Percentiles rank a stretch among this genome's conserved stretches.
These are phyloP conservation scores for Trichoderma reesei DNA, from an alignment of 495 filamentous ascomycete species.

Conservation along the genomic window DNA sequence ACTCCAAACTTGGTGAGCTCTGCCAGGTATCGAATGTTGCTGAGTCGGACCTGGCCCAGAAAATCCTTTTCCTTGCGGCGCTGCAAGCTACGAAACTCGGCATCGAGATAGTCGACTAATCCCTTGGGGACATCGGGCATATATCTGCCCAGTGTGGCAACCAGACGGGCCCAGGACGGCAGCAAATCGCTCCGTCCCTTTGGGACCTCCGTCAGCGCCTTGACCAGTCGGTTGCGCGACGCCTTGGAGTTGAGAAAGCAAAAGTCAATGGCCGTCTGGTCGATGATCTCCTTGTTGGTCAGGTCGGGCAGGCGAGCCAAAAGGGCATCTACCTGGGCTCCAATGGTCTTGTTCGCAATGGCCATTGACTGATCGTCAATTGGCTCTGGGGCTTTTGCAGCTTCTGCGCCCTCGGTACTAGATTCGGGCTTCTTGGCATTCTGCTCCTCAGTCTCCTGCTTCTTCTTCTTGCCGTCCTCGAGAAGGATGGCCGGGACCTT, in stretches of 20 bases:
- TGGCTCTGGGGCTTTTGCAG: constrained; percentile 38
- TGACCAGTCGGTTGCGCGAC: constrained; percentile 85
- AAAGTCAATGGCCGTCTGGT: constrained; percentile 88
- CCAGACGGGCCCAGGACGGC: constrained; percentile 80
- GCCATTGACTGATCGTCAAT: constrained; percentile 80
- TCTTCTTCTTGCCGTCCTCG: constrained; percentile 95
- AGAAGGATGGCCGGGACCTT: constrained; percentile 89
- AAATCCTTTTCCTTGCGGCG: constrained; percentile 98
- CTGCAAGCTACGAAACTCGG: constrained; percentile 94
- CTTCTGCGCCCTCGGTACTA: constrained; percentile 39
- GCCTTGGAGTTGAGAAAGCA: constrained; percentile 98
- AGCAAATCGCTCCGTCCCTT: constrained; percentile 90
- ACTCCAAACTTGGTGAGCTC: constrained; percentile 98
- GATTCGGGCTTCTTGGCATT: constrained; percentile 47
- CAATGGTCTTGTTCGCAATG: constrained; percentile 95
- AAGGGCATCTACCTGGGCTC: constrained; percentile 89
- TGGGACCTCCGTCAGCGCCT: constrained; percentile 86
- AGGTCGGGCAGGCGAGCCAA: constrained; percentile 80
- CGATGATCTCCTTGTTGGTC: constrained; percentile 81
- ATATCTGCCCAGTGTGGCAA: constrained; percentile 88
- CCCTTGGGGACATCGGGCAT: constrained; percentile 86
- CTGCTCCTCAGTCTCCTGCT: constrained; percentile 57
- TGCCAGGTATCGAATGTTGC: constrained; percentile 93
- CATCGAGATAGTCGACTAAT: constrained; percentile 88
- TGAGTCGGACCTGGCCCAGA: constrained; percentile 82